Evolutionary conservation across 1,284 basidiomycete genomes (phyloP), one percentile per base, ranked within the genome.

Genomic region (Tylopilus orsonianus): DNA sequence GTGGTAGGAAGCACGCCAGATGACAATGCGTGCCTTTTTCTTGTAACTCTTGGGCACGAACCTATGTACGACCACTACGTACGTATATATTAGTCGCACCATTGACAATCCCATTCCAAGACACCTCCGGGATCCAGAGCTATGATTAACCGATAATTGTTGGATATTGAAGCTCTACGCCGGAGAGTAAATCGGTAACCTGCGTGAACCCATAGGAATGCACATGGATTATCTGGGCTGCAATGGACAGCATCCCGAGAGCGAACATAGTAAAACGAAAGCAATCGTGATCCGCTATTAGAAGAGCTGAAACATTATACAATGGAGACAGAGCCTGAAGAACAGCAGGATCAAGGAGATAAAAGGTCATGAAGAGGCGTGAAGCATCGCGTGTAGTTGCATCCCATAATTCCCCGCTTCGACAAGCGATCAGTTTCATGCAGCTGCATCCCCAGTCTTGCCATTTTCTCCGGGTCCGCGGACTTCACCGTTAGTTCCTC

Each of bases 381-480:
- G 33, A 62, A 53, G 51, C 45, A 50, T 54, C 44, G 35, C 50
- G 38, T 49, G 27, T 47, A 39, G 40, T 50, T 39, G 58, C n/a
- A 50, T 53, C 8, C 64, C 45, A 41, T 43, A 41, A 40, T 52
- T 46, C 46, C 59, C 60, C 56, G 41, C 50, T 45, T 50, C 50
- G 46, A 58, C 50, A 14, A 43, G 26, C 40, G 33, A 53, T 45
- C 50, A 43, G 32, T 44, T 49, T 69, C 45, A 69, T 53, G 64
- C 53, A 39, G 48, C 45, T 16, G 44, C 20, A 34, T 68, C 62
- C 38, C 56, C 60, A 19, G 50, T 29, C 41, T 54, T 67, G 19
- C 52, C 54, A 32, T 63, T 66, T 40, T 68, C 63, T 13, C 54
- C 60, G 8, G 65, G 37, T 5, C 64, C 58, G 35, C 65, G 64